These are phyloP conservation scores for Penicillium glabrum DNA, from an alignment of 2,329 filamentous ascomycete species.

Conservation along the genomic window DNA sequence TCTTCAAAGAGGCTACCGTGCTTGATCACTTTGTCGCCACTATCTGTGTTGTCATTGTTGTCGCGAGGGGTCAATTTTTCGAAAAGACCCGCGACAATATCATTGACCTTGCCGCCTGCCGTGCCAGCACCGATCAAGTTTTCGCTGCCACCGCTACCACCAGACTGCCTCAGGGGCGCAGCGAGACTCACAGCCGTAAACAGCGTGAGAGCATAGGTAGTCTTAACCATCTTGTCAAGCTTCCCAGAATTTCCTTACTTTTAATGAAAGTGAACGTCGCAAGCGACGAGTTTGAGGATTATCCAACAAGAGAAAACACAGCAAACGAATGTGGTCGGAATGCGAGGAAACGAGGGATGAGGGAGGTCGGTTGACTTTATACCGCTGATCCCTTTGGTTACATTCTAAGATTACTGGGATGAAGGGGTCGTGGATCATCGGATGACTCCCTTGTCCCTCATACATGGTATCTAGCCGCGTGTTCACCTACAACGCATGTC, in stretches of 20 bases:
- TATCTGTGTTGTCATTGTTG: neutral
- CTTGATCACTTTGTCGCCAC: neutral
- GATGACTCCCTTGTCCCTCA: neutral
- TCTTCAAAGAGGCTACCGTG: conserved; percentile 8
- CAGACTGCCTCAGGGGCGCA: conserved; percentile 13
- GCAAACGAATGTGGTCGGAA: conserved; percentile 16
- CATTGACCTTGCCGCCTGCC: conserved; percentile 10
- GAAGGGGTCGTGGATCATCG: conserved; percentile 12
- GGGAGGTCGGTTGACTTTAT: conserved; percentile 10
- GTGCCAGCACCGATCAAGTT: conserved; percentile 20
- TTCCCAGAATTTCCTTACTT: neutral
- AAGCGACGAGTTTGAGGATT: conserved; percentile 12
- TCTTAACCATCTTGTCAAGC: conserved; percentile 21
- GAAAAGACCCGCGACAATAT: conserved; percentile 6
- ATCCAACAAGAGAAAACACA: neutral
- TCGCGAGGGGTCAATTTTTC: conserved; percentile 1
- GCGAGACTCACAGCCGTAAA: conserved; percentile 25
- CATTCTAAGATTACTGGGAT: conserved; percentile 20
- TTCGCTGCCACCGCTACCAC: conserved; percentile 9
- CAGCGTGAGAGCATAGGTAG: conserved; percentile 22
- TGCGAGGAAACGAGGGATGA: conserved; percentile 8
- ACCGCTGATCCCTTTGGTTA: conserved; percentile 11
- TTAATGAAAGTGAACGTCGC: conserved; percentile 18
- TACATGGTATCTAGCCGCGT: neutral
- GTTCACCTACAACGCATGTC: conserved; percentile 1